These are phyloP conservation scores for Aspergillus sergii DNA, from an alignment of 2,329 filamentous ascomycete genomes.

Conservation along the genomic window DNA sequence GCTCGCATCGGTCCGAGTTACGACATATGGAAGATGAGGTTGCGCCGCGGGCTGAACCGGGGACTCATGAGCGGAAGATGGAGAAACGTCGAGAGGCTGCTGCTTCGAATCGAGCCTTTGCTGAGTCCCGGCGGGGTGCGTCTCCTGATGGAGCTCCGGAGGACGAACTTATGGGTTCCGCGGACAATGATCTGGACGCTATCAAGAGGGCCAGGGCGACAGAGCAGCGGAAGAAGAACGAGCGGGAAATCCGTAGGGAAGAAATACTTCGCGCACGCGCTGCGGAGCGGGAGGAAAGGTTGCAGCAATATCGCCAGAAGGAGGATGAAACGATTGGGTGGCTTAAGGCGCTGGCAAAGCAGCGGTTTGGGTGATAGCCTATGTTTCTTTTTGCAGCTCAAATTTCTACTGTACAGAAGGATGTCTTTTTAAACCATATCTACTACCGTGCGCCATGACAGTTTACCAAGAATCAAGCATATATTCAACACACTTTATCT, in stretches of 20 bases:
- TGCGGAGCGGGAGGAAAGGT: constrained; percentile 78
- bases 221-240: constrained; percentile 74
- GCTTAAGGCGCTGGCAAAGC: constrained; percentile 74
- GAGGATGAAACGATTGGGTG: constrained; percentile 85
- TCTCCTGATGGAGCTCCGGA: constrained; percentile 71
- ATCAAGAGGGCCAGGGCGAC: constrained; percentile 68
- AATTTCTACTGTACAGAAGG: not conserved
- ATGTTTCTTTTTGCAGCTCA: not conserved
- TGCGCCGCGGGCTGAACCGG: constrained; percentile 77
- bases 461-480: not conserved
- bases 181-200: constrained; percentile 59
- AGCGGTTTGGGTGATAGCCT: constrained; percentile 67
- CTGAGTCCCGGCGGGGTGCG: constrained; percentile 58
- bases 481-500: not conserved
- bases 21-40: constrained; percentile 66
- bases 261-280: constrained; percentile 73
- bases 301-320: constrained; percentile 70
- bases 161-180: constrained; percentile 71
- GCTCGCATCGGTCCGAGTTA: constrained; percentile 42
- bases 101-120: constrained; percentile 73
- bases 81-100: constrained; percentile 80
- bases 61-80: constrained; percentile 77
- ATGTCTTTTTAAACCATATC: not conserved
- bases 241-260: constrained; percentile 79
- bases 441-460: not conserved